A percentile compares a stretch with the other conserved stretches of the same genome.
These are phyloP conservation scores for Boletus mariae DNA, from an alignment of 1,284 basidiomycete genomes.

Conservation along the genomic window DNA sequence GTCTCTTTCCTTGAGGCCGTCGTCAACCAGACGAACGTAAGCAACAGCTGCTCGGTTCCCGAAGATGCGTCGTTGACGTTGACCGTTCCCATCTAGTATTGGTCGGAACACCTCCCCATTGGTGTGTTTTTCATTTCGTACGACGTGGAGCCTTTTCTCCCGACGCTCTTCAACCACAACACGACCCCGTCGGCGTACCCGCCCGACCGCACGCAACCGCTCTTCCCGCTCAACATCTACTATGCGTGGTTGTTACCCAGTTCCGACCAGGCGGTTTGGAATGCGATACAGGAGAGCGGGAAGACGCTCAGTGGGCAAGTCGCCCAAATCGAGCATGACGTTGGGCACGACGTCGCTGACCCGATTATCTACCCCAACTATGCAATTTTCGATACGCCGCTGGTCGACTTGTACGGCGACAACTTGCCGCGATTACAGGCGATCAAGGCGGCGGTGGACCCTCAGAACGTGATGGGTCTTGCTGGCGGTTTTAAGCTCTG, in stretches of 20 bases:
- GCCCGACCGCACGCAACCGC: constrained; percentile 36
- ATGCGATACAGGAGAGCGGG: constrained; percentile 39
- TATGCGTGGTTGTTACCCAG: constrained; percentile 38
- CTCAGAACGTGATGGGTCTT: constrained; percentile 25
- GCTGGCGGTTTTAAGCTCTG: constrained; percentile 42
- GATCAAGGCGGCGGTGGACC: constrained; percentile 43
- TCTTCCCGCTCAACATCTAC: constrained; percentile 49
- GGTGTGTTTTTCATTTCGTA: constrained; percentile 34
- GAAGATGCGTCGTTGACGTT: not conserved
- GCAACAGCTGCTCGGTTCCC: not conserved
- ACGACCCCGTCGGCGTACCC: constrained; percentile 45
- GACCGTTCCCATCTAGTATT: constrained; percentile 7
- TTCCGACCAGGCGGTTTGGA: constrained; percentile 39
- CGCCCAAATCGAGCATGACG: not conserved
- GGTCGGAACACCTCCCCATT: not conserved
- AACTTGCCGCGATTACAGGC: constrained; percentile 39
- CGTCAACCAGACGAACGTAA: constrained; percentile 15
- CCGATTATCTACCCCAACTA: constrained; percentile 49
- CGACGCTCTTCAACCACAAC: constrained; percentile 41
- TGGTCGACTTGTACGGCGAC: constrained; percentile 41
- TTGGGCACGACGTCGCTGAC: constrained; percentile 24
- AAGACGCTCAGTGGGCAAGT: not conserved
- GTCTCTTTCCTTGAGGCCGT: constrained; percentile 10
- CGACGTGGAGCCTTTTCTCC: constrained; percentile 54
- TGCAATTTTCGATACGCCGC: constrained; percentile 45